Evolutionary conservation across 179 eudicot genomes (phyloP), one percentile per base, ranked within the genome.

Genomic region (Actinidia arguta): DNA sequence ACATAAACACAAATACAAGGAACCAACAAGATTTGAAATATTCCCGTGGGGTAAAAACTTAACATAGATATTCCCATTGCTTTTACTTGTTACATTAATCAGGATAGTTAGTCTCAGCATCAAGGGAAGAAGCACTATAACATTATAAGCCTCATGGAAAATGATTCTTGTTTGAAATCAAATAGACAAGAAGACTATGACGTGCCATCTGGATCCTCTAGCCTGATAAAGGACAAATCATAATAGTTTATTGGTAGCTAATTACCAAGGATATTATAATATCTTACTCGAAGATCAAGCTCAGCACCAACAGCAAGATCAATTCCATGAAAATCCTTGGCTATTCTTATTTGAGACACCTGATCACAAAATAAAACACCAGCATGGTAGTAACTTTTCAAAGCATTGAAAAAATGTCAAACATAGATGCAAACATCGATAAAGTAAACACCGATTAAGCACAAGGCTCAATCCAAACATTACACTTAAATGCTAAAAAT

Each of bases 331-430:
- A 89, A 61, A 51, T 86, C 83, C 82, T 87, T 86, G 11, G 62
- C 72, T 72, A 92, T 87, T 83, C 98, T 93, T 76, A 94, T 87
- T 86, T 94, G 99, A 85, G 93, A 85, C 83, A 94, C 92, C 96
- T 92, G 90, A 78, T 54, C 66, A 73, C 25, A 68, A 80, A 52
- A 31, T 78, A 47, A 54, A 54, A 54, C 8, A 31, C 54, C 59
- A 73, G 83, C 48, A 11, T 12, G 10, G 10, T 42, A 10, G 18
- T 5, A 73, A 59, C 50, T 48, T 31, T 22, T 46, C 24, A 9
- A 70, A 76, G 31, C 58, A 11, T 17, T 7, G 4, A 71, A 56
- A 58, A 44, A 44, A 25, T 13, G 54, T 8, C 5, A 42, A 70
- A 46, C 89, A 79, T 14, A 3, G 4, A 63, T 14, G 44, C 59